These are phyloP conservation scores for Carallia brachiata DNA, from an alignment of 345 rosid genomes.

Conservation along the genomic window DNA sequence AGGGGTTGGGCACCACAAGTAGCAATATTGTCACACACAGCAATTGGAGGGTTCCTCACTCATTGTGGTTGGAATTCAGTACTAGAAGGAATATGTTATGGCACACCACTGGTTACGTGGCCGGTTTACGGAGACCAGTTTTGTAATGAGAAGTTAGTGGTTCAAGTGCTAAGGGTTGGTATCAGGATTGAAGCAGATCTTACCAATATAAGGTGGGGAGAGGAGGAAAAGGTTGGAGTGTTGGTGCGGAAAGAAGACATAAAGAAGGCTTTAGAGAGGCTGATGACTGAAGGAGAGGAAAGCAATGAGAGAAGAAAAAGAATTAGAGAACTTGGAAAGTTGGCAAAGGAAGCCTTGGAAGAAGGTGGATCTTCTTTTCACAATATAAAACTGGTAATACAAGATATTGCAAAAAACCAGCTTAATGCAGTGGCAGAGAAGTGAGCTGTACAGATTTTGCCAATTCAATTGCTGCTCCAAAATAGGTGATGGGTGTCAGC, in stretches of 20 bases:
- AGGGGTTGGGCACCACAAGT: constrained; percentile 22
- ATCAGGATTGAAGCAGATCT: constrained; percentile 9
- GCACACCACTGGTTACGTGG: constrained; percentile 18
- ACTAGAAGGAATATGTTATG: constrained; percentile 1
- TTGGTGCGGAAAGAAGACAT: constrained; percentile 15
- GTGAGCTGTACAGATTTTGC: constrained; percentile 41
- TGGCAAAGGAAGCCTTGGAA: constrained; percentile 14
- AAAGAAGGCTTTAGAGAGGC: neutral
- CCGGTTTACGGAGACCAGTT: constrained; percentile 18
- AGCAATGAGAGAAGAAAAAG: constrained; percentile 13
- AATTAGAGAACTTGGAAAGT: constrained; percentile 1
- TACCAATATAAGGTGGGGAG: constrained; percentile 2
- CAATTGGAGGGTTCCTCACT: constrained; percentile 18
- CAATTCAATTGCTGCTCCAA: constrained; percentile 73
- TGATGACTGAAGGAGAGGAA: constrained; percentile 18
- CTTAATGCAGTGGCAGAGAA: too few relatives aligned
- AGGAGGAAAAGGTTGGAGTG: constrained; percentile 19
- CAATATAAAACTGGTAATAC: neutral
- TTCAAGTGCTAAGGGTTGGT: constrained; percentile 14
- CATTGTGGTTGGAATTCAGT: constrained; percentile 5
- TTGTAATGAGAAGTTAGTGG: constrained; percentile 12
- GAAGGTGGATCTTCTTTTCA: constrained; percentile 7
- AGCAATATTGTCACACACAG: constrained; percentile 5
- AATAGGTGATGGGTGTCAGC: constrained; percentile 64
- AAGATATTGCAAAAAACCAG: constrained; percentile 3